Evolutionary conservation across 129 eudicot genomes (phyloP), one percentile per base, ranked within the genome.

Genomic region (Ambrosia trifida): DNA sequence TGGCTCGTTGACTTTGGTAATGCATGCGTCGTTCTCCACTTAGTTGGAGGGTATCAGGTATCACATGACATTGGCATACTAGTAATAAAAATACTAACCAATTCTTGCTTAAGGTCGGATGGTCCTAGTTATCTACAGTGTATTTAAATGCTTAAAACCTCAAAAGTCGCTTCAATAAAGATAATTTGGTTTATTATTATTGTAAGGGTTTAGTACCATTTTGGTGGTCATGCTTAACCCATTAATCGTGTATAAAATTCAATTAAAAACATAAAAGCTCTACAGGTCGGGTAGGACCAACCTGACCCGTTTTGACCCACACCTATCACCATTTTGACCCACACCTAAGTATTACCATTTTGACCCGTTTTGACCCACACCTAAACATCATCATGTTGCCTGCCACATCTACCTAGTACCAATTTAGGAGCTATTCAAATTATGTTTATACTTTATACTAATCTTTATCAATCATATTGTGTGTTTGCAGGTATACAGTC

Each of bases 1-100:
- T 89, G 95, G 96, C 91, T 92, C 28, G 59, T 92, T 44, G 94
- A 91, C 83, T 78, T 91, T 24, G 85, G 91, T n/a, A 89, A 91
- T 45, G 95, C 88, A 2, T 84, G 96, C 76, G 68, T 89, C 33
- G 81, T 83, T 69, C 75, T 92, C 43, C 98, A 92, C 68, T 77
- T 92, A 6, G 80, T 89, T 54, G 98, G 98, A 64, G 96, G 89
- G 57, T 89, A 86, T 79, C 96, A 91, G 96, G 96, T 91, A 78
- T 71, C 64, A 4, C 68, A 47, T 66, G 35, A 38, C 30, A 47
- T 43, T 53, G 53, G 43, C 18, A 59, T 13, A 32, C 65, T 59
- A 59, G 18, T 59, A 59, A 59, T 6, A 59, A 5, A 12, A 12
- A 32, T 32, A 30, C 4, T 6, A 7, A 1, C 65, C 17, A 12